Conservation (phyloP, 805 yeast species). For the Ascoidea tarda region DNA sequence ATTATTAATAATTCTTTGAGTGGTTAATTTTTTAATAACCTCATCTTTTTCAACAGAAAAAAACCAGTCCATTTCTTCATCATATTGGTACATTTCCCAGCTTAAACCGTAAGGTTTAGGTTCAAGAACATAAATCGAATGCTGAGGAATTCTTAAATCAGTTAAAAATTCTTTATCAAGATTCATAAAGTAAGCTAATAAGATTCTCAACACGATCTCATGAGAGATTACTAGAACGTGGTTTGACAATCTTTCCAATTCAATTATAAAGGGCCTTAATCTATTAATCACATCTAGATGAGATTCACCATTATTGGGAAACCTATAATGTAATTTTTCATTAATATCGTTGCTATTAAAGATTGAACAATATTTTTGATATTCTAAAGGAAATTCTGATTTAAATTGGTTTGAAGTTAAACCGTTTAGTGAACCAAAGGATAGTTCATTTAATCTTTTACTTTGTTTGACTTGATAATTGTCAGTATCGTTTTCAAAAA, state of each 20-base stretch:
- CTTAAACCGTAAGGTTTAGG: slow-evolving; percentile 94
- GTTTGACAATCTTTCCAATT: slow-evolving; percentile 82
- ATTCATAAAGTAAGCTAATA: slow-evolving; percentile 82
- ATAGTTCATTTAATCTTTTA: slow-evolving; percentile 86
- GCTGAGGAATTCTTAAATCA: slow-evolving; percentile 85
- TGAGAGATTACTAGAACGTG: slow-evolving; percentile 77
- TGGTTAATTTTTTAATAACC: slow-evolving; percentile 19
- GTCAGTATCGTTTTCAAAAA: slow-evolving; percentile 30
- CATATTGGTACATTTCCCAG: slow-evolving; percentile 81
- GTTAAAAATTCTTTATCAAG: slow-evolving; percentile 70
- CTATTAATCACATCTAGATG: slow-evolving; percentile 89
- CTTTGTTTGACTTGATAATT: slow-evolving; percentile 71
- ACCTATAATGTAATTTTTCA: slow-evolving; percentile 70
- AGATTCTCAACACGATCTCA: slow-evolving; percentile 78
- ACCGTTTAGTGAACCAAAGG: slow-evolving; percentile 88
- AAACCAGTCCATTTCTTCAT: slow-evolving; percentile 70
- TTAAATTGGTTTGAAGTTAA: slow-evolving; percentile 82
- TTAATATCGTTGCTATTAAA: slow-evolving; percentile 11
- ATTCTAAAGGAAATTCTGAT: slow-evolving; percentile 59
- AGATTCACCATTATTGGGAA: slow-evolving; percentile 95
- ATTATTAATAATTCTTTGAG: no score
- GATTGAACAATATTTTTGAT: slow-evolving; percentile 25
- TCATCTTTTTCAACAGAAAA: slow-evolving; percentile 37
- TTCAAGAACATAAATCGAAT: slow-evolving; percentile 80
- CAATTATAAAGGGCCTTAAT: slow-evolving; percentile 80